These are phyloP conservation scores for Persicaria maculosa DNA, from an alignment of 148 eudicot species.

Conservation along the genomic window DNA sequence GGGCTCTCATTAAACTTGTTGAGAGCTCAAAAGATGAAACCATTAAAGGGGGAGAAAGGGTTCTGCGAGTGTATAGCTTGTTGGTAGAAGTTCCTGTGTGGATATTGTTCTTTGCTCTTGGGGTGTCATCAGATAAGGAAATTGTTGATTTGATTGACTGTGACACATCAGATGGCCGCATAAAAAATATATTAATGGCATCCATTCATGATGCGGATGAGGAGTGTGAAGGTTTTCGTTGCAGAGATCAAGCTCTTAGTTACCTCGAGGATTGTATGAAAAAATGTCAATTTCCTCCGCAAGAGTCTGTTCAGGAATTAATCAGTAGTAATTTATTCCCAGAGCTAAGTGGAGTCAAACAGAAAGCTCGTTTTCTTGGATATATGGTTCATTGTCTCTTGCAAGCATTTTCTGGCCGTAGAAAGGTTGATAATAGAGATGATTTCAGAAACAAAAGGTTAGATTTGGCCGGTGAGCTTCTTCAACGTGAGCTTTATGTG, in stretches of 20 bases:
- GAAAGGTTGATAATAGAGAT: conserved; percentile 79
- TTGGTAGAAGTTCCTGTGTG: conserved; percentile 71
- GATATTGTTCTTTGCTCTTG: conserved; percentile 87
- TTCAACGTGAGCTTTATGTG: conserved; percentile 71
- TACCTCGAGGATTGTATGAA: conserved; percentile 31
- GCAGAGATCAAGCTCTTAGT: conserved; percentile 35
- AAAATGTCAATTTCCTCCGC: conserved; percentile 63
- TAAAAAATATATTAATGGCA: conserved; percentile 64
- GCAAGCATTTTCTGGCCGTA: conserved; percentile 56
- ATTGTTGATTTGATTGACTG: conserved; percentile 63
- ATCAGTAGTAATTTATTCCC: conserved; percentile 49
- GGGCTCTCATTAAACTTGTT: conserved; percentile 61
- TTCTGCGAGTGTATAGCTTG: conserved; percentile 44
- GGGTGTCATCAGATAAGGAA: conserved; percentile 66
- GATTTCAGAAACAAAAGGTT: conserved; percentile 88
- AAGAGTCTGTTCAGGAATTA: conserved; percentile 46
- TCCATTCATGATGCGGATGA: conserved; percentile 83
- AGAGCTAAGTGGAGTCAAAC: conserved; percentile 35
- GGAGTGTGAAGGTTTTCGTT: conserved; percentile 54
- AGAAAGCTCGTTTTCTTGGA: conserved; percentile 82
- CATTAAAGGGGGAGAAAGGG: conserved; percentile 50
- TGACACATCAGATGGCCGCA: conserved; percentile 41
- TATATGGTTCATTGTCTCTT: conserved; percentile 86
- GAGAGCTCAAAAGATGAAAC: conserved; percentile 51
- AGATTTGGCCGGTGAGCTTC: conserved; percentile 76